Evolutionary conservation across 2,329 filamentous ascomycete genomes (phyloP), one percentile per base, ranked within the genome.

Genomic region (Nemania diffusa): DNA sequence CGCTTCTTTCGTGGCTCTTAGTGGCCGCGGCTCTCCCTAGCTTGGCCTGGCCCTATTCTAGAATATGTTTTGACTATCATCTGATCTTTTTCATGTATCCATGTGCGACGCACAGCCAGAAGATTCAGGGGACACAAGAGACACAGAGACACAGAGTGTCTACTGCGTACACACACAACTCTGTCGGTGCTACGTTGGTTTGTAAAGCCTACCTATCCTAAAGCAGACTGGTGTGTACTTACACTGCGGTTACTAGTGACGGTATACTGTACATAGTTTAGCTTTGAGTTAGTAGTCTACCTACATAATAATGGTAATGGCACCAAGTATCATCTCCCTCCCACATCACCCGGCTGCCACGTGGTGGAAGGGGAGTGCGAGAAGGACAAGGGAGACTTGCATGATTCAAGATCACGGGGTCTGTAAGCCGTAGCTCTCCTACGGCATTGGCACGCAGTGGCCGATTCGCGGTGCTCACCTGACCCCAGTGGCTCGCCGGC

Each of bases 401-500:
- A 68, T 62, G 53, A 68, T 62, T 62, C 57, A 59, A 57, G 42
- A 52, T 42, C 58, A 63, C 58, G 63, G 57, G 65, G 27, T 53
- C 66, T 42, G n/a, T n/a, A n/a, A n/a, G n/a, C n/a, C n/a, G 27
- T 13, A 22, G 20, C 46, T 20, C 37, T 20, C 42, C 48, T 56
- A 42, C 62, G 56, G 57, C 57, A 61, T 64, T 62, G 63, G 55
- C 56, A 48, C 59, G 32, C 60, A 52, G 53, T 42, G 59, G 60
- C 60, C 60, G 63, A 57, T 57, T 53, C 44, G 40, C 67, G 59
- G 48, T 57, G 67, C 57, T 48, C 46, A 20, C 40, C 34, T 37
- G 55, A 15, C 34, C 64, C 26, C 27, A 64, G 46, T 65, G 61
- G 51, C 52, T 59, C 24, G 17, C 29, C 44, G 37, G 32, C 26